phyloP scores from a whole-genome alignment of 768 basidiomycete genomes.

The Tulasnella sp. region DNA sequence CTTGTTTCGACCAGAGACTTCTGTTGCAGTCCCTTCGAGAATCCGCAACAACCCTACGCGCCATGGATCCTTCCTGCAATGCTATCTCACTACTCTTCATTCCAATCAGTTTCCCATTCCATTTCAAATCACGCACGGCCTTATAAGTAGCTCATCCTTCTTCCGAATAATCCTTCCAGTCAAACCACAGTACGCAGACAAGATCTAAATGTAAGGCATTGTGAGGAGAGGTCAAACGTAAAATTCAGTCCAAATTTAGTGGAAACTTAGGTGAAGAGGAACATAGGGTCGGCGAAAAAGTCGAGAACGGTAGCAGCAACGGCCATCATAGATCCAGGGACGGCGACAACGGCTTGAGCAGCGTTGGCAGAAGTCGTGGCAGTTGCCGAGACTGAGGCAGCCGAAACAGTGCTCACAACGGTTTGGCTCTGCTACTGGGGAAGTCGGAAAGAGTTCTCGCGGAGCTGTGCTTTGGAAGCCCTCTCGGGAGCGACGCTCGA shows the following conservation, averaged over 20 bases:
- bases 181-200: background rate
- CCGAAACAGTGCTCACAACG: background rate
- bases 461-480: too few relatives aligned
- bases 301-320: background rate
- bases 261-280: conserved; percentile 1
- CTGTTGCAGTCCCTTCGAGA: too few relatives aligned
- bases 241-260: background rate
- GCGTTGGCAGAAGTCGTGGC: background rate
- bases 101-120: background rate
- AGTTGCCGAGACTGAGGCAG: background rate
- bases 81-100: background rate
- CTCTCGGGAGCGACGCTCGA: conserved; percentile 9
- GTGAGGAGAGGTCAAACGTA: background rate
- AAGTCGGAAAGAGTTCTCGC: background rate
- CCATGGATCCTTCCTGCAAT: background rate
- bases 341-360: background rate
- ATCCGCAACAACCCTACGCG: too few relatives aligned
- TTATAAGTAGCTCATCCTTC: background rate
- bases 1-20: too few relatives aligned
- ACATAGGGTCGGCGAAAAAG: background rate
- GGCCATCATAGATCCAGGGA: conserved; percentile 9
- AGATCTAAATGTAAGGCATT: background rate
- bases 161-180: conserved; percentile 3
- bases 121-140: background rate
- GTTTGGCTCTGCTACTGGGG: background rate